These are phyloP conservation scores for Fusarium phyllophilum DNA, from an alignment of 2,329 filamentous ascomycete genomes.

Conservation along the genomic window DNA sequence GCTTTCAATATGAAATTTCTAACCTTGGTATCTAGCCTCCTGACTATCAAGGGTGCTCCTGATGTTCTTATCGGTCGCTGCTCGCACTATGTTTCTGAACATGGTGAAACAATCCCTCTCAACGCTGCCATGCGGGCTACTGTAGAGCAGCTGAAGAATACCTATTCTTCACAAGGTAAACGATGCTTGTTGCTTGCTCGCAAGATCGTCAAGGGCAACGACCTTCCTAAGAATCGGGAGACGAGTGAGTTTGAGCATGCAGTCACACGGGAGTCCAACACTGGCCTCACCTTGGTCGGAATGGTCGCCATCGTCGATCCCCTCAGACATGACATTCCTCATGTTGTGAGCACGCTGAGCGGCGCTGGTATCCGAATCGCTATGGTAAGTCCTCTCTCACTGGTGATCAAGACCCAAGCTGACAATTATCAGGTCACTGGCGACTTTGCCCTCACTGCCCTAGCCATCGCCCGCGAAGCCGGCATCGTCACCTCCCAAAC, in stretches of 20 bases:
- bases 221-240: slow-evolving; percentile 58
- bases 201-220: rapidly evolving
- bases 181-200: slow-evolving; percentile 2
- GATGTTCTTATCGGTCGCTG: slow-evolving; percentile 73
- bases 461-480: slow-evolving; percentile 77
- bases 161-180: slow-evolving; percentile 7
- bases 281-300: slow-evolving; percentile 74
- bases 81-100: slow-evolving; percentile 6
- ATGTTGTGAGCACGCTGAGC: slow-evolving; percentile 72
- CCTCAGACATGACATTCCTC: slow-evolving; percentile 76
- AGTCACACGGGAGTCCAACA: background rate
- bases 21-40: slow-evolving; percentile 50
- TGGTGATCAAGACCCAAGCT: rapidly evolving
- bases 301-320: slow-evolving; percentile 83
- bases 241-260: slow-evolving; percentile 70
- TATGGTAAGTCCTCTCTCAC: slow-evolving; percentile 63
- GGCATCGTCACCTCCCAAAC: slow-evolving; percentile 71
- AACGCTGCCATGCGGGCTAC: background rate
- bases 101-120: background rate
- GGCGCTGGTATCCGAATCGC: slow-evolving; percentile 79
- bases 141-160: background rate
- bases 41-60: slow-evolving; percentile 84
- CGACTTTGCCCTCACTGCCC: slow-evolving; percentile 79
- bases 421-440: slow-evolving; percentile 67
- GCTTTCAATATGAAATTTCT: rapidly evolving